Evolutionary conservation across 305 asterid genomes (phyloP).

Genomic region (Fraxinus xanthoxyloides): DNA sequence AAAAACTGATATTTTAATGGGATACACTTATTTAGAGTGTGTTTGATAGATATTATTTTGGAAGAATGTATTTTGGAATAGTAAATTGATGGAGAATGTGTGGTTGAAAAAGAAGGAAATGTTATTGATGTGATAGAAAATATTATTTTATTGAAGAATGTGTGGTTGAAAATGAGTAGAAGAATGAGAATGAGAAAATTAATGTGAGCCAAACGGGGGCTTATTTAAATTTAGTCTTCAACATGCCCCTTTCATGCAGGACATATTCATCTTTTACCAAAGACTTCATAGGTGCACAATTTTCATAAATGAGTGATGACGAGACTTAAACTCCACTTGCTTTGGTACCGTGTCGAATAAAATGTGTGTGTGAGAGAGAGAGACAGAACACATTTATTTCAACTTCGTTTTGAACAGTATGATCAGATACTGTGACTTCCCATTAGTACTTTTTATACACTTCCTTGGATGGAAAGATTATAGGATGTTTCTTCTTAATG

Average conservation of each 20-base stretch:
- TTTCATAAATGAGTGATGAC: background rate
- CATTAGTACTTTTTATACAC: background rate
- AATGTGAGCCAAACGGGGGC: too few species aligned
- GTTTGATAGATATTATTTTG: too few species aligned
- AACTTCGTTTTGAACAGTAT: background rate
- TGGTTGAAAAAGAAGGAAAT: too few species aligned
- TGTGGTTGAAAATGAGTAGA: too few species aligned
- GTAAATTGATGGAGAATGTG: too few species aligned
- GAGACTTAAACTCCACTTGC: background rate
- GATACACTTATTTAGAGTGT: too few species aligned
- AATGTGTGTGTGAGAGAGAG: background rate
- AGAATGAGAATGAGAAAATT: too few species aligned
- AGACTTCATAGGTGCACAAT: background rate
- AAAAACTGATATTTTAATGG: too few species aligned
- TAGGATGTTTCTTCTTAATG: background rate
- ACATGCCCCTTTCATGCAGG: background rate
- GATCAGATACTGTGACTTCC: background rate
- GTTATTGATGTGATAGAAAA: too few species aligned
- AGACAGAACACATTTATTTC: background rate
- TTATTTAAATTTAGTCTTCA: background rate
- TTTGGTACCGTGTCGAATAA: background rate
- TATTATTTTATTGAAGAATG: too few species aligned
- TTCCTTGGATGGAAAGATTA: background rate
- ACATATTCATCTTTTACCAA: conserved; percentile 13
- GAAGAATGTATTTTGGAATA: too few species aligned